Evolutionary conservation across 2,329 filamentous ascomycete genomes (phyloP).

Genomic region (Diaporthe vexans): DNA sequence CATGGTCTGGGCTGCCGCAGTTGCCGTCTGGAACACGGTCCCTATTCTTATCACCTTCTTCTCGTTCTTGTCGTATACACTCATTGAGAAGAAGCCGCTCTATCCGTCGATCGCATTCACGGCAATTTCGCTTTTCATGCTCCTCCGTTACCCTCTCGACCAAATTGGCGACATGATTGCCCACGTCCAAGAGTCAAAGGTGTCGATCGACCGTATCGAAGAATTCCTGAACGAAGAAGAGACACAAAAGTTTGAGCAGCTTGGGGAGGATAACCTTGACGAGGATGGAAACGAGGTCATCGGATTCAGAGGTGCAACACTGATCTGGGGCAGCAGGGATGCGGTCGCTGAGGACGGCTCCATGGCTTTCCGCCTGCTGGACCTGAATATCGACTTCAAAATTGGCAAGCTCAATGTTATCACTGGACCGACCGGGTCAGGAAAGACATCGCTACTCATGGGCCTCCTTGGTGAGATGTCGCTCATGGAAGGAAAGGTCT

Average conservation of each 20-base stretch:
- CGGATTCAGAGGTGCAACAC: conserved; percentile 86
- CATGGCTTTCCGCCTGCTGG: conserved; percentile 84
- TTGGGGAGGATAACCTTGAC: conserved; percentile 78
- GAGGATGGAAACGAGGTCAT: conserved; percentile 80
- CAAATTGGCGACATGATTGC: conserved; percentile 99
- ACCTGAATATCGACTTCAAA: conserved; percentile 85
- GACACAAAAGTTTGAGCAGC: conserved; percentile 93
- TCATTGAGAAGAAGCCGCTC: conserved; percentile 88
- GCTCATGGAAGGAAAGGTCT: conserved; percentile 82
- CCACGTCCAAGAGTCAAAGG: conserved; percentile 96
- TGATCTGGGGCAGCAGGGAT: conserved; percentile 87
- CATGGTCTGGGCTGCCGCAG: conserved; percentile 90
- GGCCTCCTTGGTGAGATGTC: conserved; percentile 97
- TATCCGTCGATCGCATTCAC: conserved; percentile 96
- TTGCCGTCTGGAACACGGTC: conserved; percentile 96
- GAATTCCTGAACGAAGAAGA: conserved; percentile 94
- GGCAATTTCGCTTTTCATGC: conserved; percentile 93
- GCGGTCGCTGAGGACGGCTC: conserved; percentile 74
- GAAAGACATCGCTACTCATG: conserved; percentile 97
- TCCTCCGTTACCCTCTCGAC: conserved; percentile 92
- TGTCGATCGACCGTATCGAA: conserved; percentile 96
- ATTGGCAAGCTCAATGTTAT: conserved; percentile 93
- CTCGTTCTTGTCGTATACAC: conserved; percentile 93
- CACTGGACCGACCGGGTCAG: conserved; percentile 91
- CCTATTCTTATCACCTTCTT: conserved; percentile 96